Conservation (phyloP, 805 yeast genomes). For the Saturnispora bothae region DNA sequence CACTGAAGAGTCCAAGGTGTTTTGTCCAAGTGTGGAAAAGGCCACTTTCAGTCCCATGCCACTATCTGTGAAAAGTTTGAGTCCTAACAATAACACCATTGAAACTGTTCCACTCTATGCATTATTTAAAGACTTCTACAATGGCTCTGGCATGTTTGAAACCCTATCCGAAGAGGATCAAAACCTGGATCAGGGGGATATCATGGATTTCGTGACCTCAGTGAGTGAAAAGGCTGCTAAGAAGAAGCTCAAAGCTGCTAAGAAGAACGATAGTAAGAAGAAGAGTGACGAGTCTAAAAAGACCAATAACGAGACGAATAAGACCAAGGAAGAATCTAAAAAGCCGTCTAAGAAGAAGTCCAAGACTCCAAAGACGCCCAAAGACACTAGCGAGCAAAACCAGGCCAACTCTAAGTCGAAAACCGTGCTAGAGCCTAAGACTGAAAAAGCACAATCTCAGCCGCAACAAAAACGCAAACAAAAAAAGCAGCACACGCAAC, state of each 20-base stretch:
- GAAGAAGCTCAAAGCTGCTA: too few species aligned
- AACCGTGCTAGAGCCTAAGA: slow-evolving; percentile 2
- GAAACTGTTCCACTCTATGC: slow-evolving; percentile 10
- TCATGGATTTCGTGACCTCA: background rate
- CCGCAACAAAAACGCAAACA: background rate
- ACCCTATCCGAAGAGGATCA: background rate
- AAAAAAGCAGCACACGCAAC: background rate
- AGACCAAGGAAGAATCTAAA: too few species aligned
- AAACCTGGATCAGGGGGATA: background rate
- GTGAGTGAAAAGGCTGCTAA: too few species aligned
- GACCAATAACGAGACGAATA: too few species aligned
- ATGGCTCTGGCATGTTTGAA: background rate
- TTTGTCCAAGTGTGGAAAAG: slow-evolving; percentile 28
- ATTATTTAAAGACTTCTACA: slow-evolving; percentile 8
- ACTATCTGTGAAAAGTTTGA: slow-evolving; percentile 7
- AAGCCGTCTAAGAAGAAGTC: too few species aligned
- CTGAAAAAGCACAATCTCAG: background rate
- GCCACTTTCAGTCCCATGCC: slow-evolving; percentile 28
- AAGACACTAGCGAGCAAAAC: too few species aligned
- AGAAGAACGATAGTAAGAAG: too few species aligned
- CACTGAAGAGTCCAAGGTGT: slow-evolving; percentile 15
- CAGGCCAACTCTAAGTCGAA: too few species aligned
- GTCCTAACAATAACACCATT: slow-evolving; percentile 8
- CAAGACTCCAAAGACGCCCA: too few species aligned
- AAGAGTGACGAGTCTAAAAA: too few species aligned